These are phyloP conservation scores for Isabelozyma gotoi DNA, from an alignment of 805 yeast genomes.

Conservation along the genomic window DNA sequence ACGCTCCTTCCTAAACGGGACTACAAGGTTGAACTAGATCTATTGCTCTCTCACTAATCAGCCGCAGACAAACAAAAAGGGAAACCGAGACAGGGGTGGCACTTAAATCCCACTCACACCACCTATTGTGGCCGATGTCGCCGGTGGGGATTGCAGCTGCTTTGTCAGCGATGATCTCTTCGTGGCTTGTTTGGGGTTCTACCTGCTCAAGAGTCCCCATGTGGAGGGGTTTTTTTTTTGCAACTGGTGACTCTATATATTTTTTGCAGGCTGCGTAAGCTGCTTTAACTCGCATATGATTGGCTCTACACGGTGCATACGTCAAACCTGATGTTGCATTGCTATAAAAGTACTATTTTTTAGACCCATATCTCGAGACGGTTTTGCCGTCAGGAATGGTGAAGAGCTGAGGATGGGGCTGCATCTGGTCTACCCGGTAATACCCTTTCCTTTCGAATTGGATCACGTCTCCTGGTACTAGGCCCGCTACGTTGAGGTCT, in stretches of 20 bases:
- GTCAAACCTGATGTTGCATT: too few species aligned
- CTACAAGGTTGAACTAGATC: slow-evolving; percentile 2
- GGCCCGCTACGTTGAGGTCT: slow-evolving; percentile 70
- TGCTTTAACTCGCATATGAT: not conserved
- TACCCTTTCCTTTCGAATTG: slow-evolving; percentile 98
- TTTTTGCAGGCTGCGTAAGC: not conserved
- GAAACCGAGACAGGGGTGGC: too few species aligned
- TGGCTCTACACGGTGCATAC: too few species aligned
- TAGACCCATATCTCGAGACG: slow-evolving; percentile 33
- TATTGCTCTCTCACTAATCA: not conserved
- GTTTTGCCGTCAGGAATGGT: slow-evolving; percentile 97
- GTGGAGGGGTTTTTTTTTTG: too few species aligned
- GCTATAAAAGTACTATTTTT: too few species aligned
- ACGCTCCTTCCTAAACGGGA: not conserved
- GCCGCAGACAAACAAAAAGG: not conserved
- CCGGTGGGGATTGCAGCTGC: too few species aligned
- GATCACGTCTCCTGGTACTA: slow-evolving; percentile 84
- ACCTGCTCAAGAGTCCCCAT: too few species aligned
- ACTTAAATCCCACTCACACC: too few species aligned
- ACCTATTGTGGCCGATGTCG: too few species aligned
- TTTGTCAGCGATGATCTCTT: too few species aligned
- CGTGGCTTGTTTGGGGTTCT: too few species aligned
- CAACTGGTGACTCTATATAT: not conserved
- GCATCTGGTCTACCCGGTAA: slow-evolving; percentile 79
- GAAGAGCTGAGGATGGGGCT: slow-evolving; percentile 69